These are phyloP conservation scores for Albifimbria verrucaria DNA, from an alignment of 2,329 filamentous ascomycete genomes.

Conservation along the genomic window DNA sequence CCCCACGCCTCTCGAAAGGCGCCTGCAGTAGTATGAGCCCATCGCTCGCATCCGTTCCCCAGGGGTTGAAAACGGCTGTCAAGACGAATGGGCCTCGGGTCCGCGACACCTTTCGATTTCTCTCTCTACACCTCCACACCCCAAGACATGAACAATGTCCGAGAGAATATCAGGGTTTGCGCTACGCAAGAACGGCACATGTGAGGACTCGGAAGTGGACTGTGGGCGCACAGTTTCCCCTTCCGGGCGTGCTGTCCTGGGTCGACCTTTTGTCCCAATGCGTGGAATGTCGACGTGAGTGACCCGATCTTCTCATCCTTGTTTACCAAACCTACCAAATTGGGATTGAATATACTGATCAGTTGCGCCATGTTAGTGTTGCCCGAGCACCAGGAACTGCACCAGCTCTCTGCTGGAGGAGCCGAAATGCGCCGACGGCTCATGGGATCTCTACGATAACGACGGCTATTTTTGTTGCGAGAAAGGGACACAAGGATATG, in stretches of 20 bases:
- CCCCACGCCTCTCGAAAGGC: too few relatives aligned
- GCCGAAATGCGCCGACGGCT: neutral
- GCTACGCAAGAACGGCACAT: neutral
- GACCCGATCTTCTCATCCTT: neutral
- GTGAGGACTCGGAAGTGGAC: neutral
- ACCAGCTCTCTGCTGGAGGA: neutral
- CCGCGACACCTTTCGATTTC: too few relatives aligned
- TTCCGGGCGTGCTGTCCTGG: neutral
- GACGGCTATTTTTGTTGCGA: neutral
- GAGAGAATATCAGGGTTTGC: neutral
- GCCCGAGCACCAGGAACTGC: neutral
- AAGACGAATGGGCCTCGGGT: too few relatives aligned
- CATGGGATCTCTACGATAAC: conserved; percentile 2
- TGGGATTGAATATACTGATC: too few relatives aligned
- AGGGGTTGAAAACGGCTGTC: too few relatives aligned
- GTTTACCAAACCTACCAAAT: too few relatives aligned
- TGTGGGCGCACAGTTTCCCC: neutral
- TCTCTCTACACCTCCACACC: too few relatives aligned
- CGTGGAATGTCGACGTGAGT: neutral
- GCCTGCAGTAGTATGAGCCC: too few relatives aligned
- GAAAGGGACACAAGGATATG: neutral
- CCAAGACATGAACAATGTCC: neutral
- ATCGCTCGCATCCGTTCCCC: too few relatives aligned
- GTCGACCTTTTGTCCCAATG: neutral
- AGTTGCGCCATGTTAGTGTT: neutral